Evolutionary conservation across 768 basidiomycete genomes (phyloP).

Genomic region (Tulasnella sp.): DNA sequence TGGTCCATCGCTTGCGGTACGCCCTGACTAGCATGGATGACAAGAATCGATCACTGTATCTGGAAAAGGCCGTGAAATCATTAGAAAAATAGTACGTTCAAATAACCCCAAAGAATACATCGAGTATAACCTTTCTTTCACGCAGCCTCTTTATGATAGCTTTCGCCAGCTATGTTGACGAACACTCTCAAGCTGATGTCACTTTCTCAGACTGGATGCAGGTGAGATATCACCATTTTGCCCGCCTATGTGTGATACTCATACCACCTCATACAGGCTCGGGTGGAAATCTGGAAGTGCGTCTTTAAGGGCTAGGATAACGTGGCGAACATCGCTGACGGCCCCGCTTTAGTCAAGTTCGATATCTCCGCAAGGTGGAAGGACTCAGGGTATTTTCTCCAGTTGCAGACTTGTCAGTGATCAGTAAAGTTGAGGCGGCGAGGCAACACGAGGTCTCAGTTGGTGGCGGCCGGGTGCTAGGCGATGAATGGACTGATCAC

Average conservation of each 20-base stretch:
- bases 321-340: neutral
- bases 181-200: slow-evolving; percentile 46
- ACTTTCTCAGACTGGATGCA: slow-evolving; percentile 83
- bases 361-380: slow-evolving; percentile 67
- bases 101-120: neutral
- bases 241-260: neutral
- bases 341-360: slow-evolving; percentile 55
- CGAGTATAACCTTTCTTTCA: neutral
- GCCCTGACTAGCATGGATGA: slow-evolving; percentile 68
- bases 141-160: slow-evolving; percentile 85
- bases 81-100: slow-evolving; percentile 77
- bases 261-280: slow-evolving; percentile 32
- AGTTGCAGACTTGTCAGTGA: slow-evolving; percentile 70
- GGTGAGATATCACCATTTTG: slow-evolving; percentile 30
- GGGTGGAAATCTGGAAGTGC: slow-evolving; percentile 91
- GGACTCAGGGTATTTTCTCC: slow-evolving; percentile 88
- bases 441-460: slow-evolving; percentile 64
- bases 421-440: slow-evolving; percentile 56
- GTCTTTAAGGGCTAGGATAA: slow-evolving; percentile 23
- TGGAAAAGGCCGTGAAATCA: slow-evolving; percentile 60
- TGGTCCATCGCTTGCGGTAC: slow-evolving; percentile 73
- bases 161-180: slow-evolving; percentile 78
- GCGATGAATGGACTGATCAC: slow-evolving; percentile 92
- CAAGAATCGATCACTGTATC: slow-evolving; percentile 35
- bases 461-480: slow-evolving; percentile 72